phyloP scores from a whole-genome alignment of 2,329 filamentous ascomycete species.

The Aureobasidium sp. region DNA sequence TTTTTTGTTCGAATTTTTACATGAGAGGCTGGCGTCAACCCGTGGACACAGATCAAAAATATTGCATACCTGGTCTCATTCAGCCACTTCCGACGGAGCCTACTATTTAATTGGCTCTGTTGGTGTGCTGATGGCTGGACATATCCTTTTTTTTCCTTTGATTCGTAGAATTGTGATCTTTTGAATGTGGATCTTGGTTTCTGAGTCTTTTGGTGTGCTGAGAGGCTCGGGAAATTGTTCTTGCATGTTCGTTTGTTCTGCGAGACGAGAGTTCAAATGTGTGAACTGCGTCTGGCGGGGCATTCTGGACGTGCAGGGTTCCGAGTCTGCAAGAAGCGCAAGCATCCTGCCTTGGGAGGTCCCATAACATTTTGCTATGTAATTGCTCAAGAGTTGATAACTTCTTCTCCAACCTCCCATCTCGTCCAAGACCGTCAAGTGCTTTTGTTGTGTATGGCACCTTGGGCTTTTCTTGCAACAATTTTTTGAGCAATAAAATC shows the following conservation, averaged over 20 bases:
- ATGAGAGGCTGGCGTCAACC: constrained; percentile 26
- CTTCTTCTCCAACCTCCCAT: neutral
- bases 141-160: constrained; percentile 13
- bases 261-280: neutral
- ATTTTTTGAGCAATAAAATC: neutral
- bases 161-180: neutral
- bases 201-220: neutral
- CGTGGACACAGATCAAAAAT: constrained; percentile 28
- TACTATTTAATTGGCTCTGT: constrained; percentile 26
- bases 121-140: constrained; percentile 31
- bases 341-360: neutral
- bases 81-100: constrained; percentile 29
- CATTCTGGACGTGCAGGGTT: neutral
- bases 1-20: constrained; percentile 23
- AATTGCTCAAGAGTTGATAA: neutral
- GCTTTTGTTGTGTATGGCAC: neutral
- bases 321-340: neutral
- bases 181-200: neutral
- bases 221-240: neutral
- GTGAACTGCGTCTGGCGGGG: neutral
- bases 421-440: neutral
- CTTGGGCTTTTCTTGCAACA: neutral
- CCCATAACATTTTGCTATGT: neutral
- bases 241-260: neutral
- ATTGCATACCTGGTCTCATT: constrained; percentile 28